Base-by-base conservation (phyloP, 768 basidiomycete species). In the Macrolepiota dolichaula region DNA sequence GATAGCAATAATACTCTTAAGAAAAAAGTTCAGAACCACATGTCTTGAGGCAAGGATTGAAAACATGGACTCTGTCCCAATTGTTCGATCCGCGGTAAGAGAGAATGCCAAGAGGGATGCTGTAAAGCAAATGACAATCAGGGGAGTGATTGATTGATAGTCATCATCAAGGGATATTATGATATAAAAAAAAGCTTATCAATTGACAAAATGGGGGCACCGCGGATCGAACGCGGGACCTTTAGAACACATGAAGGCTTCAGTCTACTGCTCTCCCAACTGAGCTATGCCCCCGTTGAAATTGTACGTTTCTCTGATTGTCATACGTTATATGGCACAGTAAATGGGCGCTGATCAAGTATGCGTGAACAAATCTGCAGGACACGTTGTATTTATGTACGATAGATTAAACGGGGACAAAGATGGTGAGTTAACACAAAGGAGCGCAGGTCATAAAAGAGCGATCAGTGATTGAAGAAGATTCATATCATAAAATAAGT, bases 181-280 rank as follows among this genome's bases (percentile, higher is more conserved):
- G 29, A 46, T n/a, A n/a, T 22, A 46, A 46, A n/a, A 19, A 3
- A 7, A 32, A 32, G 29, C 29, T n/a, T 32, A 7, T 32, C 29
- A 32, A 7, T 32, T 3, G 29, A 32, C 29, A 32, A 32, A 32
- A 49, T 57, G 56, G 57, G 57, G 57, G 57, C 57, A 57, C 57
- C 57, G 57, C 49, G 57, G 57, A 57, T 57, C 57, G 57, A 57
- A 57, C 57, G 49, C 57, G 57, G 57, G 57, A 57, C 57, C 57
- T 57, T 57, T 57, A 57, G 57, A 57, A 57, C 49, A 57, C 47
- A 12, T 46, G 46, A 15, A 2, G 1, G 6, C 57, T 57, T 57
- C 57, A 57, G 57, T 57, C 57, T 57, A 57, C 57, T 57, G 57
- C 57, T 57, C 57, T 57, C 57, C 57, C 57, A 57, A 57, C 57